Evolutionary conservation across 208 protist genomes (phyloP), one percentile per base, ranked within the genome.

Genomic region (Acanthamoeba culbertsoni): DNA sequence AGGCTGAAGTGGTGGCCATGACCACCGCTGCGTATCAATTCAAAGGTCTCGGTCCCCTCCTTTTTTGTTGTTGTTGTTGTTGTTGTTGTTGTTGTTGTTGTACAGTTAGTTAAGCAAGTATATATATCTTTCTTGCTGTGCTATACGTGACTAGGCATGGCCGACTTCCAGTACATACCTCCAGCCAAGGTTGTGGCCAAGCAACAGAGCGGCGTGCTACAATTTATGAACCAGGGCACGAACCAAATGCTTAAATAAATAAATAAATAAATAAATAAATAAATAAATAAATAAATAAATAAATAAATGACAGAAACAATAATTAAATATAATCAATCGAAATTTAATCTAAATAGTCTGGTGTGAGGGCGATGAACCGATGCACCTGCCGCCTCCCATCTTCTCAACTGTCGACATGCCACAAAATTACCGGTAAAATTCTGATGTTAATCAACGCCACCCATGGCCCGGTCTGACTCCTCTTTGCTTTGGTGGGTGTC

Each of bases 111-210:
- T n/a, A n/a, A n/a, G n/a, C n/a, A n/a, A n/a, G n/a, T n/a, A n/a
- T n/a, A n/a, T n/a, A 55, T 18, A 18, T 18, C 48, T 18, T 18
- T 55, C 48, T 18, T 8, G 12, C 48, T 18, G 12, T 26, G 12
- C 20, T 63, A 63, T n/a, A 63, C 62, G 48, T 18, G 48, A 23
- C 51, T 4, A 79, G 68, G 68, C 18, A 88, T 88, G 79, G 79
- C 79, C 31, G 79, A 88, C 46, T 88, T 65, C 48, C 79, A 88
- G 79, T 88, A 88, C 79, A 23, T 88, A 10, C 79, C 79, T 6
- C 79, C 79, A 6, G 8, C 79, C 26, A 48, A 55, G 20, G 79
- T 63, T 12, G 79, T 88, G 16, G 42, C 48, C 28, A 79, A 79
- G 68, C 40, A 79, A n/a, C 68, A 79, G 68, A 33, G 68, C 10